phyloP scores from a whole-genome alignment of 352 stramenopile genomes.

The Hyaloperonospora arabidopsidis region DNA sequence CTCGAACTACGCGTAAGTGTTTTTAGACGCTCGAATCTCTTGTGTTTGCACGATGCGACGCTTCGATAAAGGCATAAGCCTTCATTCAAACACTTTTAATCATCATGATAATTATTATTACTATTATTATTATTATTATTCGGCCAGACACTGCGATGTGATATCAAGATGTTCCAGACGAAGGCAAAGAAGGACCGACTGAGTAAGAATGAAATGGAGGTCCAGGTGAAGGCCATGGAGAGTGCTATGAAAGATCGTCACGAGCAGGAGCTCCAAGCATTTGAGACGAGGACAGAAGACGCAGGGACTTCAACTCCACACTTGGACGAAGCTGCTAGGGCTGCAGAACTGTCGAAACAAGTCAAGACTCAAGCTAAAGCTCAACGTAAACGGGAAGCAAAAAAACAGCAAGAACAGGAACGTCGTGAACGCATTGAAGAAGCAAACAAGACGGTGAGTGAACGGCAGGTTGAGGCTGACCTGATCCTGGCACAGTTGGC shows the following conservation, averaged over 20 bases:
- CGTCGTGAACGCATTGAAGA: constrained; percentile 68
- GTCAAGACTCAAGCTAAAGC: constrained; percentile 71
- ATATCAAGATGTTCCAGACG: constrained; percentile 77
- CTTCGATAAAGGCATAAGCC: too few species aligned
- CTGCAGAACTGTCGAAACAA: constrained; percentile 19
- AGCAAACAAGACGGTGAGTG: constrained; percentile 69
- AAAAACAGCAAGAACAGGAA: constrained; percentile 69
- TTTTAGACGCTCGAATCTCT: neutral
- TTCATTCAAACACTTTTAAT: too few species aligned
- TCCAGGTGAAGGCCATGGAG: constrained; percentile 51
- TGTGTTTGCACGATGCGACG: too few species aligned
- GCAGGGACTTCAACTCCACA: constrained; percentile 1
- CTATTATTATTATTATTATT: neutral
- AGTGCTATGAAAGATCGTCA: constrained; percentile 48
- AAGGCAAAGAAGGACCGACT: constrained; percentile 80
- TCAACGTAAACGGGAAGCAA: constrained; percentile 64
- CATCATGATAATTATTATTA: too few species aligned
- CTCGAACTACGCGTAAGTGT: constrained; percentile 67
- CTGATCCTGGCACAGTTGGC: constrained; percentile 56
- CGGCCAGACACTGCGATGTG: constrained; percentile 63
- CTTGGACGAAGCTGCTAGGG: constrained; percentile 2
- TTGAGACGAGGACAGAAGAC: constrained; percentile 17
- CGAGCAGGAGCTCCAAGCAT: constrained; percentile 34
- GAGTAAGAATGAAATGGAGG: constrained; percentile 67
- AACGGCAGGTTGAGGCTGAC: constrained; percentile 76